Base-by-base conservation (phyloP, 2,329 filamentous ascomycete genomes). In the Colletotrichum scovillei region DNA sequence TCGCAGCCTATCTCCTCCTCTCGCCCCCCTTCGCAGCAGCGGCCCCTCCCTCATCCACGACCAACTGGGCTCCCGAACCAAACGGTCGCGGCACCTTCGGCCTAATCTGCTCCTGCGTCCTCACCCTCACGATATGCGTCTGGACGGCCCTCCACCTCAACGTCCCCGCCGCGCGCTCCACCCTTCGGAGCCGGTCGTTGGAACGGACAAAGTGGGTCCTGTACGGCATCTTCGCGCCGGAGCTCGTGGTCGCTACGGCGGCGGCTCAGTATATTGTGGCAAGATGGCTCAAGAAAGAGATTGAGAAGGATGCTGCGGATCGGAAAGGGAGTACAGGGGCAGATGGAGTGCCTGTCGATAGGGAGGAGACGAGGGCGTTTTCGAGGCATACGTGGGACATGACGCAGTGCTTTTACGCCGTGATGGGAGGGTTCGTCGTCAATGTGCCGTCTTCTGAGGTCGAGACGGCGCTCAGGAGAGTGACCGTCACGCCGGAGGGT, bases 131-230 rank as follows among this genome's bases (percentile, higher is more conserved):
- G 3, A 74, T 82, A 7, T 83, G 80, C 70, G 79, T 82, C 16
- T 83, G 79, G 78, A 78, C 79, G 12, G 79, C 80, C 19, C 65
- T 83, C 6, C 80, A 83, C 67, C 76, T 82, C 22, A 82, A 83
- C 65, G 76, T 84, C 19, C 80, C 79, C 16, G 62, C 75, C 30
- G 19, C 53, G 67, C 26, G 71, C 73, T 62, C 66, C 52, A 14
- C 24, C 26, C 2, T 52, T n/a, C n/a, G 59, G 71, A 35, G 58
- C 53, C 38, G 75, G 62, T 57, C 66, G 53, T 28, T 63, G 30
- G 57, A 77, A 77, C 63, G 11, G 76, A 8, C 67, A 67, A 76
- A 72, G 30, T 82, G 80, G 81, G 75, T 78, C 11, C 19, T 81
- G 1, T 59, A 78, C 8, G 81, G 78, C 7, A 72, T 82, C 35